phyloP scores from a whole-genome alignment of 2,329 filamentous ascomycete species.

The Aspergillus sp. region DNA sequence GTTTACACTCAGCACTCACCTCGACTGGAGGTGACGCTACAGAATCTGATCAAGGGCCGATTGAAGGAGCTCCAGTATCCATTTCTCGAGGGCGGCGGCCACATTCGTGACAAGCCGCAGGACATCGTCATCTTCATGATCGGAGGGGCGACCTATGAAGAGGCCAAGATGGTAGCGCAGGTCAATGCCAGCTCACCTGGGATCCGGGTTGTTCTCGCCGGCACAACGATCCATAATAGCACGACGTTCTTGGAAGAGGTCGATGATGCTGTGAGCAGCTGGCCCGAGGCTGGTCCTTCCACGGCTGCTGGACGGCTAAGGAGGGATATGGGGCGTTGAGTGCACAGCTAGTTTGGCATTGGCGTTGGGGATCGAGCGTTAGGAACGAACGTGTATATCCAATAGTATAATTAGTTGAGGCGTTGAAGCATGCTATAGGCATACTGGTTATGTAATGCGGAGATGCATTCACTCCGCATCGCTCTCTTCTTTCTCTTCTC shows the following conservation, averaged over 20 bases:
- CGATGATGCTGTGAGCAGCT: constrained; percentile 74
- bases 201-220: constrained; percentile 78
- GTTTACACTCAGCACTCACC: constrained; percentile 98
- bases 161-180: constrained; percentile 90
- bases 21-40: constrained; percentile 73
- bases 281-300: constrained; percentile 62
- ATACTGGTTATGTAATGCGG: constrained; percentile 11
- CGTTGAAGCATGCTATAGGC: constrained; percentile 5
- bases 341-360: constrained; percentile 6
- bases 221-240: constrained; percentile 82
- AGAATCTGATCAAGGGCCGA: constrained; percentile 86
- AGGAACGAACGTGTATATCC: background rate
- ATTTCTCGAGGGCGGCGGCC: constrained; percentile 79
- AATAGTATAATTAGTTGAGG: background rate
- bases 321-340: constrained; percentile 49
- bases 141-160: constrained; percentile 89
- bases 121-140: constrained; percentile 93
- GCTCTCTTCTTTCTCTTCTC: background rate
- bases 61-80: constrained; percentile 82
- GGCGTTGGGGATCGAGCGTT: constrained; percentile 1
- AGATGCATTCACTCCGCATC: constrained; percentile 9
- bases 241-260: constrained; percentile 83
- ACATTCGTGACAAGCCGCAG: constrained; percentile 89
- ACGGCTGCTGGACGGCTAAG: constrained; percentile 54
- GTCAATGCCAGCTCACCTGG: constrained; percentile 87